Evolutionary conservation across 202 grass and related monocot genomes (phyloP), one percentile per base, ranked within the genome.

Genomic region (Bolboschoenoplectus hybrid): DNA sequence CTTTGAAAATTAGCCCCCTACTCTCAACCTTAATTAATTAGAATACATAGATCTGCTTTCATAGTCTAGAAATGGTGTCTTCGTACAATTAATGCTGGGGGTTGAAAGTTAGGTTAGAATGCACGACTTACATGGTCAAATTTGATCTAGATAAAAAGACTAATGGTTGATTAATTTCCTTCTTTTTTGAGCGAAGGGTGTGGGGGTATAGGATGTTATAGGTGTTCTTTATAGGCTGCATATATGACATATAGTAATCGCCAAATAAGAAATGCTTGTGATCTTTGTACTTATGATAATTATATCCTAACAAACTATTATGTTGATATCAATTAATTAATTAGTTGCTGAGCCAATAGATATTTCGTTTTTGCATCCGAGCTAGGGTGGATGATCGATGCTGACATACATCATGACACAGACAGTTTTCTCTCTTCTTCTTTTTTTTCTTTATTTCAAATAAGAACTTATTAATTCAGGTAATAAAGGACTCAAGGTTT

Each of bases 61-160:
- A 17, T 5, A 7, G 84, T 55, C 50, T 61, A 69, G 11, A 3
- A 55, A 4, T 82, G 26, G 70, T 86, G 7, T 79, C 41, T 80
- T 60, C 45, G 69, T 83, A 72, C 65, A 74, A 26, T 0, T 26
- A 26, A 50, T 46, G 35, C 71, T 86, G 77, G 67, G 62, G 63
- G 74, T 32, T 82, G 0, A 69, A 47, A 86, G 67, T 90, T 94
- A 90, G 86, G 85, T 67, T 87, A 90, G 70, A 47, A n/a, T 81
- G 86, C 88, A 89, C 82, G 62, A 69, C 26, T 26, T 26, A 26
- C 70, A 84, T 17, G 4, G 49, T 19, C n/a, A 20, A 56, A 69
- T 53, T 53, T 70, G 81, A 58, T 19, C 52, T 58, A 40, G 52
- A 79, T 58, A 56, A 7, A 56, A 7, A 55, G 34, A 39, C 52